Evolutionary conservation across 2,329 filamentous ascomycete genomes (phyloP), one percentile per base, ranked within the genome.

Genomic region (Diaporthe citri): DNA sequence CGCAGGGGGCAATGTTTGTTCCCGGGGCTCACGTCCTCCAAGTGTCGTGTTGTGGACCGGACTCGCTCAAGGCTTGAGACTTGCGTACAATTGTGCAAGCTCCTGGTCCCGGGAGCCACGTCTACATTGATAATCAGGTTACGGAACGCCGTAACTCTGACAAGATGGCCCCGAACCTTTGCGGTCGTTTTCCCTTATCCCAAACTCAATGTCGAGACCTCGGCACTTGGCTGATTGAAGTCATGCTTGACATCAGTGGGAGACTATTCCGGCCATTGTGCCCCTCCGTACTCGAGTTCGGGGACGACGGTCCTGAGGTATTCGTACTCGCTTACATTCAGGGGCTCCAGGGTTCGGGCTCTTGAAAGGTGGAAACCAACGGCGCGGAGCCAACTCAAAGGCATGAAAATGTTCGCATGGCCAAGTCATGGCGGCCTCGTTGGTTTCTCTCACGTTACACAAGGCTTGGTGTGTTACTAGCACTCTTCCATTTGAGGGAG

Each of bases 231-330:
- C 13, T 62, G 22, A 8, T n/a, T 17, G 15, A 17, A 46, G n/a
- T 12, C 17, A 17, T 20, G 20, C 10, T 12, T 20, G 39, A 20
- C 39, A 43, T 43, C 31, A 5, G 22, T 25, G 36, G 34, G 5
- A 25, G 2, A 17, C 1, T 5, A 5, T 6, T 12, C 15, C 59
- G 15, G 25, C 59, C 59, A 17, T 62, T 36, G n/a, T 43, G 39
- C 10, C 17, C 28, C 9, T 34, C 17, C 60, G 60, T 66, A 66
- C 43, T 66, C 62, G 62, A 48, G 28, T 66, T 51, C 62, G 62
- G 43, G 15, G 22, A 7, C 12, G 13, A 41, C 12, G 22, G 9
- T n/a, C 28, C 41, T 34, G 20, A 6, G 12, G 62, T 67, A 67
- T 67, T 51, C 62, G 43, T 67, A 67, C 39, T 67, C 62, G 31